Conservation (phyloP, 345 rosid genomes). For the Eucalyptus pauciflora region DNA sequence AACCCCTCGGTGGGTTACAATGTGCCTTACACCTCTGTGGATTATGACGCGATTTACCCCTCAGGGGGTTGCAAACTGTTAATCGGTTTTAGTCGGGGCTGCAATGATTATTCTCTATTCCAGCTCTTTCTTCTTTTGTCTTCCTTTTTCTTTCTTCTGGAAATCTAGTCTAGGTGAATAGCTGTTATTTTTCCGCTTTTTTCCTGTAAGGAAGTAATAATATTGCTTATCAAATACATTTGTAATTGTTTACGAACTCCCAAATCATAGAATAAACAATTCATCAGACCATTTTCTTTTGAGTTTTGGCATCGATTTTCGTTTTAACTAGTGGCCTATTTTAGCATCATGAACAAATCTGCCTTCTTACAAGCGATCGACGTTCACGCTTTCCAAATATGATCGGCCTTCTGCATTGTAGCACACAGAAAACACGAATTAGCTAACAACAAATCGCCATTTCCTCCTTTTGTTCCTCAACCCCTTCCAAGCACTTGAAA, state of each 20-base stretch:
- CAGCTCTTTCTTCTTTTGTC: not conserved
- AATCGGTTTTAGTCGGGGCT: not conserved
- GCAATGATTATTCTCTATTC: not conserved
- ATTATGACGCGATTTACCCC: not conserved
- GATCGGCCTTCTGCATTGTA: not conserved
- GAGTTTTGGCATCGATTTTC: not conserved
- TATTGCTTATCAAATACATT: not conserved
- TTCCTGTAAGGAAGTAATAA: not conserved
- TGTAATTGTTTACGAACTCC: not conserved
- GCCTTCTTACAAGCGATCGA: not conserved
- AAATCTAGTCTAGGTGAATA: not conserved
- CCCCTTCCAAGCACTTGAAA: not conserved
- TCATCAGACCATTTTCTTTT: not conserved
- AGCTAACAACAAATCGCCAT: not conserved
- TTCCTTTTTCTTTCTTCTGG: not conserved
- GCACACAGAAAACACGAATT: not conserved
- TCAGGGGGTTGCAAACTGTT: not conserved
- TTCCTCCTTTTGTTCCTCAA: not conserved
- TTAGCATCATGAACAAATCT: not conserved
- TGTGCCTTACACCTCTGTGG: not conserved
- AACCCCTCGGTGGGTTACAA: slow-evolving; percentile 14
- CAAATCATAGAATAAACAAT: not conserved
- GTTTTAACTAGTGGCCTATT: not conserved
- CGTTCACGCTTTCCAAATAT: not conserved
- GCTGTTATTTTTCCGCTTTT: not conserved